Conservation (phyloP, 1,284 basidiomycete genomes). For the Moesziomyces sp. region DNA sequence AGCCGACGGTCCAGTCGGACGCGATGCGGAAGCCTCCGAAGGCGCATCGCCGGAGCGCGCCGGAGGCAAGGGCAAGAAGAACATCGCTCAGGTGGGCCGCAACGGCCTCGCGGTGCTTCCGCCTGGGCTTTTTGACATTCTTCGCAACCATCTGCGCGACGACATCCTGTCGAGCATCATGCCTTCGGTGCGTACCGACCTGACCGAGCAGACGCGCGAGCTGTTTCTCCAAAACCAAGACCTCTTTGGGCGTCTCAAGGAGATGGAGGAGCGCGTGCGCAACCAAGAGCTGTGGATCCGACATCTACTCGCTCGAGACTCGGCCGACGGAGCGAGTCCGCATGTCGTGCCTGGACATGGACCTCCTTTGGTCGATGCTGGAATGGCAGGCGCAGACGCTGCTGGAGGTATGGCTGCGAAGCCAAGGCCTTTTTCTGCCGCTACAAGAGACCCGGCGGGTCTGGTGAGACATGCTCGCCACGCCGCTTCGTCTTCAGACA, state of each 20-base stretch:
- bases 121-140: slow-evolving; percentile 45
- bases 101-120: slow-evolving; percentile 50
- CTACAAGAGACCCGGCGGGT: slow-evolving; percentile 9
- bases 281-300: slow-evolving; percentile 47
- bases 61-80: slow-evolving; percentile 9
- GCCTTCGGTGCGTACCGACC: slow-evolving; percentile 43
- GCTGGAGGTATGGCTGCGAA: not conserved
- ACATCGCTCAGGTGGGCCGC: slow-evolving; percentile 44
- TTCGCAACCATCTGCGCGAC: slow-evolving; percentile 45
- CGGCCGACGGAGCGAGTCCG: slow-evolving; percentile 19
- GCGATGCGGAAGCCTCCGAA: slow-evolving; percentile 9
- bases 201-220: slow-evolving; percentile 49
- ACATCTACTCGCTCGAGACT: slow-evolving; percentile 36
- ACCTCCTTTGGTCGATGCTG: slow-evolving; percentile 9
- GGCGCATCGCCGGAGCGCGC: not conserved
- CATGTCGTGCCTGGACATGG: slow-evolving; percentile 7
- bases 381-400: slow-evolving; percentile 11
- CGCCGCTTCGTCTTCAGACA: slow-evolving; percentile 6
- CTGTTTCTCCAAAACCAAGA: slow-evolving; percentile 49
- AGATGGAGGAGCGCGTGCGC: slow-evolving; percentile 45
- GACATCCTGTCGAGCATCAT: slow-evolving; percentile 47
- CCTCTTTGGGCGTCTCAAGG: slow-evolving; percentile 38
- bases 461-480: slow-evolving; percentile 14
- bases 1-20: slow-evolving; percentile 10
- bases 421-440: slow-evolving; percentile 3